Evolutionary conservation across 345 rosid genomes (phyloP).

Genomic region (Boechera retrofracta): DNA sequence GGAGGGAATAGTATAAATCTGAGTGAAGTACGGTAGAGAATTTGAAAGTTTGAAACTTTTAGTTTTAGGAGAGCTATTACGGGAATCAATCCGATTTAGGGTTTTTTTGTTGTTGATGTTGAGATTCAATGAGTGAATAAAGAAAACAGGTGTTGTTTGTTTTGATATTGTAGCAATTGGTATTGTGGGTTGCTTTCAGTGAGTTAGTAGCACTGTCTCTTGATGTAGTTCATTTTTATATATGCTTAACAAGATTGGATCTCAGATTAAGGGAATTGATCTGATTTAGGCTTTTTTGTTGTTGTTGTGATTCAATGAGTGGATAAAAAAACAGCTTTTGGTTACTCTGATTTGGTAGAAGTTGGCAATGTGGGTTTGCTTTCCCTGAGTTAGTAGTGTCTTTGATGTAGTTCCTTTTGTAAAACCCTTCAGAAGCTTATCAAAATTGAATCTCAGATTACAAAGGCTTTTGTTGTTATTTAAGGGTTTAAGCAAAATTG

Average conservation of each 20-base stretch:
- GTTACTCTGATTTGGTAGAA: background rate
- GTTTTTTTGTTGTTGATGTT: background rate
- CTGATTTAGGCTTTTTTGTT: background rate
- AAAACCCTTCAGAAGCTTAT: background rate
- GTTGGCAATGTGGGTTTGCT: background rate
- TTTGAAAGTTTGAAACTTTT: conserved; percentile 17
- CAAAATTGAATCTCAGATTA: background rate
- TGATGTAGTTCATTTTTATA: background rate
- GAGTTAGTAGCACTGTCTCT: background rate
- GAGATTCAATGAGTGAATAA: background rate
- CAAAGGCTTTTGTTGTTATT: background rate
- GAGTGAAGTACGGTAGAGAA: background rate
- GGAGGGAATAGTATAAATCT: background rate
- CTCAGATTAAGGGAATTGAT: background rate
- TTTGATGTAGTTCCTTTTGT: background rate
- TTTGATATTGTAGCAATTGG: background rate
- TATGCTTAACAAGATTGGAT: background rate
- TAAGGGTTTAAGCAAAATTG: background rate
- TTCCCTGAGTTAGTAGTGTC: background rate
- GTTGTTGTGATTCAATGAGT: background rate
- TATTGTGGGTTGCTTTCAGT: background rate
- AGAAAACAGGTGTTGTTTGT: too few relatives aligned
- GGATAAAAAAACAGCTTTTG: background rate
- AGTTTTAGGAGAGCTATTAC: background rate
- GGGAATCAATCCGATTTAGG: conserved; percentile 1